phyloP scores from a whole-genome alignment of 331 rosid species.

The Malus hybrid region DNA sequence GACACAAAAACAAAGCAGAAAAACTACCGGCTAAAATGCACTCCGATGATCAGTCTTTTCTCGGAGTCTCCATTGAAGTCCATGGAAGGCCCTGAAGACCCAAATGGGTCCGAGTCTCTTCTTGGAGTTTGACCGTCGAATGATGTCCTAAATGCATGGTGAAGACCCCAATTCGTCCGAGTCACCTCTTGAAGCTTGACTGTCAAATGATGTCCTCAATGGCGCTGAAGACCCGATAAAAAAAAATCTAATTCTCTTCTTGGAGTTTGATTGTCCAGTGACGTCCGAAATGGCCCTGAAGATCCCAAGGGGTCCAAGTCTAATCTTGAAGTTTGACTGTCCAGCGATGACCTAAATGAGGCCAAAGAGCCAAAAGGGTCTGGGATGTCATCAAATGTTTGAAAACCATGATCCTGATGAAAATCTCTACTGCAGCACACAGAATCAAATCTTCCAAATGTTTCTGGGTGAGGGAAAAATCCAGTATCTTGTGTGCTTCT shows the following conservation, averaged over 20 bases:
- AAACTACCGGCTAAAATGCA: constrained; percentile 44
- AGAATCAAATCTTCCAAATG: constrained; percentile 59
- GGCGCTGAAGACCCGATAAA: constrained; percentile 63
- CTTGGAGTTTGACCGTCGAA: constrained; percentile 62
- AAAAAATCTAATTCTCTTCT: constrained; percentile 52
- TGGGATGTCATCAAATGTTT: constrained; percentile 72
- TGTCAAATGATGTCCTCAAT: constrained; percentile 60
- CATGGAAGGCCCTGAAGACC: constrained; percentile 3
- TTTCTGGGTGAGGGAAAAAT: constrained; percentile 44
- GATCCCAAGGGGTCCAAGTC: constrained; percentile 58
- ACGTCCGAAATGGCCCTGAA: constrained; percentile 58
- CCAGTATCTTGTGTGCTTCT: constrained; percentile 46
- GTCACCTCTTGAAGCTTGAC: constrained; percentile 56
- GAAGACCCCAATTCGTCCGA: constrained; percentile 43
- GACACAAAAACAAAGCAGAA: constrained; percentile 6
- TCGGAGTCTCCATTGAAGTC: constrained; percentile 37
- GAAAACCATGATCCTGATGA: constrained; percentile 65
- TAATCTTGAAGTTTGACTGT: constrained; percentile 55
- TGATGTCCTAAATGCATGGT: constrained; percentile 60
- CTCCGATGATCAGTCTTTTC: constrained; percentile 60
- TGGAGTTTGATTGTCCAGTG: constrained; percentile 64
- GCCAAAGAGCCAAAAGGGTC: constrained; percentile 79
- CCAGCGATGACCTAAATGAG: constrained; percentile 65
- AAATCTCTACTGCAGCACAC: constrained; percentile 56
- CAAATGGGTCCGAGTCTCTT: no score